Evolutionary conservation across 2,329 filamentous ascomycete species (phyloP), one percentile per base, ranked within the genome.

Genomic region (Cladosporium phlei): DNA sequence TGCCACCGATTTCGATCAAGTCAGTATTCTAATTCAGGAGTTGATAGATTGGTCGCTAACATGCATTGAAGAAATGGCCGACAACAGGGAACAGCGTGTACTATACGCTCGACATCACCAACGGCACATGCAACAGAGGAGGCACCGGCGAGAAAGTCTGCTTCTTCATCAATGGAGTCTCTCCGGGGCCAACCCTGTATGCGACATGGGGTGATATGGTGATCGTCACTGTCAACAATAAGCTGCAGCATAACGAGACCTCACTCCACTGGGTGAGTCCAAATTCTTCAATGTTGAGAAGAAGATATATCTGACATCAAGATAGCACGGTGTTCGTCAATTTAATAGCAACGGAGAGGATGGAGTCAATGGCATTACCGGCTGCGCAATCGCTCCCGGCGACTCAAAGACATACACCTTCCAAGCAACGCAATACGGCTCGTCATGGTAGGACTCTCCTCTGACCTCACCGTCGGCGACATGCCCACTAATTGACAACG

Each of bases 121-220:
- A 55, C 52, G 61, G 61, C 5, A 71, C 69, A 3, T 56, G 53
- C 38, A 83, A 84, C 30, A 58, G 64, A 1, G 67, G 70, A 55
- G 68, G 68, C 46, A 22, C 61, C 60, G 53, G 53, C 24, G 49
- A 49, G 2, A 55, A 54, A 28, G 46, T 55, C 28, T 61, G 59
- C 22, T 52, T 70, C 49, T 70, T 86, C 19, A 69, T 85, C 58
- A 83, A 85, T 57, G 79, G 78, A 4, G 74, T 78, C 29, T 11
- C 70, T 80, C 78, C 53, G 79, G 85, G 82, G 0, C 83, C 83
- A 2, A 69, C 73, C 11, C 78, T 88, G 44, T 73, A 76, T 51
- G 82, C 66, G 53, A 59, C 66, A 56, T 49, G 72, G 70, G 70
- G 65, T 22, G 66, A 71, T 45, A 65, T 50, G 28, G 66, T 81